phyloP scores from a whole-genome alignment of 2,329 filamentous ascomycete species.

The Verticillium tricorpus region DNA sequence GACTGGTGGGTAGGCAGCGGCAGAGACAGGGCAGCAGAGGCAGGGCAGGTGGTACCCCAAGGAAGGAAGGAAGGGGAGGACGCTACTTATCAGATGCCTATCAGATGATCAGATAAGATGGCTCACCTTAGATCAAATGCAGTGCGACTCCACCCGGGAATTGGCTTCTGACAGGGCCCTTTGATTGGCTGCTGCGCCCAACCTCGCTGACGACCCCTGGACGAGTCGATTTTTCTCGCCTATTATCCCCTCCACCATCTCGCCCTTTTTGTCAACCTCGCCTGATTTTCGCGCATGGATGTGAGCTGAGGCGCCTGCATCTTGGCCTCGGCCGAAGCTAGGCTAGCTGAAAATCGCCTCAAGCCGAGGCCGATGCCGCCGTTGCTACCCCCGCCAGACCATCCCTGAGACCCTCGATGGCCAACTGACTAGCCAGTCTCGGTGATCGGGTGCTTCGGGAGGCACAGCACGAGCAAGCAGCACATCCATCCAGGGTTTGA shows the following conservation, averaged over 20 bases:
- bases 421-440: background rate
- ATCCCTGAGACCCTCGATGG: background rate
- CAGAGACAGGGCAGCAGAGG: background rate
- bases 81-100: background rate
- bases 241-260: background rate
- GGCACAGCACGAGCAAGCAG: background rate
- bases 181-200: background rate
- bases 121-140: background rate
- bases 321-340: background rate
- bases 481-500: background rate
- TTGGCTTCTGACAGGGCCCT: background rate
- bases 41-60: background rate
- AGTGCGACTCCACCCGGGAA: background rate
- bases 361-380: background rate
- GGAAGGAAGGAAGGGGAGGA: background rate
- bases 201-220: background rate
- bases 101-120: slow-evolving; percentile 4
- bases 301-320: background rate
- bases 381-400: background rate
- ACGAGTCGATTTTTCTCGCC: background rate
- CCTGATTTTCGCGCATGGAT: background rate
- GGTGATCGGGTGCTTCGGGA: background rate
- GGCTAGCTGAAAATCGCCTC: background rate
- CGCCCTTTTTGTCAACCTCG: background rate
- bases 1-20: background rate